phyloP scores from a whole-genome alignment of 2,329 filamentous ascomycete genomes.

The Talaromyces sp. region DNA sequence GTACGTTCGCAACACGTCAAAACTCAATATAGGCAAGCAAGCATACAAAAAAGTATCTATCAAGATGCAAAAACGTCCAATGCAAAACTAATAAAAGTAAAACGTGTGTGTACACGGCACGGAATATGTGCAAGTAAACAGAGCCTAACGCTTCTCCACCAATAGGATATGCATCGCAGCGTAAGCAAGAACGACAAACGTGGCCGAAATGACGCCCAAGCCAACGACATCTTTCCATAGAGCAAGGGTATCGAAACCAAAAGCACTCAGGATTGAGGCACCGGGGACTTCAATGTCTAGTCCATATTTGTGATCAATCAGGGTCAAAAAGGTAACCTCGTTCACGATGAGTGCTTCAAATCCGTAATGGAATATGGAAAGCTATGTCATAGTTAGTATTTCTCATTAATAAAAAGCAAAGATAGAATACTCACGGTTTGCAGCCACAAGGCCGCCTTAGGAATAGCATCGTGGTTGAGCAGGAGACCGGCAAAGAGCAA shows the following conservation, averaged over 20 bases:
- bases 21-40: background rate
- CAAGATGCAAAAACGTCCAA: background rate
- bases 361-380: slow-evolving; percentile 97
- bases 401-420: background rate
- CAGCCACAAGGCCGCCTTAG: slow-evolving; percentile 77
- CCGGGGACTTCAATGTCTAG: slow-evolving; percentile 95
- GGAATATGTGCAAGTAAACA: slow-evolving; percentile 16
- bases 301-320: slow-evolving; percentile 92
- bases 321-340: slow-evolving; percentile 82
- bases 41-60: background rate
- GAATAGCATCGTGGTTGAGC: slow-evolving; percentile 91
- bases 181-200: slow-evolving; percentile 85
- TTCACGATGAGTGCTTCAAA: slow-evolving; percentile 97
- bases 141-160: slow-evolving; percentile 70
- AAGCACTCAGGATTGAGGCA: slow-evolving; percentile 86
- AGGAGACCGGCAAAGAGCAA: slow-evolving; percentile 89
- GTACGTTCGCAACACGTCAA: background rate
- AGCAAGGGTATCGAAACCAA: slow-evolving; percentile 85
- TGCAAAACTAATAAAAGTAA: background rate
- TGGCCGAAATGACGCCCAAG: slow-evolving; percentile 72
- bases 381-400: slow-evolving; percentile 30
- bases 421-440: slow-evolving; percentile 58
- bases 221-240: slow-evolving; percentile 81
- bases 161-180: slow-evolving; percentile 87
- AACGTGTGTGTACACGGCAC: slow-evolving; percentile 2